phyloP scores from a whole-genome alignment of 176 grass and related monocot species.

The Raddia guianensis region DNA sequence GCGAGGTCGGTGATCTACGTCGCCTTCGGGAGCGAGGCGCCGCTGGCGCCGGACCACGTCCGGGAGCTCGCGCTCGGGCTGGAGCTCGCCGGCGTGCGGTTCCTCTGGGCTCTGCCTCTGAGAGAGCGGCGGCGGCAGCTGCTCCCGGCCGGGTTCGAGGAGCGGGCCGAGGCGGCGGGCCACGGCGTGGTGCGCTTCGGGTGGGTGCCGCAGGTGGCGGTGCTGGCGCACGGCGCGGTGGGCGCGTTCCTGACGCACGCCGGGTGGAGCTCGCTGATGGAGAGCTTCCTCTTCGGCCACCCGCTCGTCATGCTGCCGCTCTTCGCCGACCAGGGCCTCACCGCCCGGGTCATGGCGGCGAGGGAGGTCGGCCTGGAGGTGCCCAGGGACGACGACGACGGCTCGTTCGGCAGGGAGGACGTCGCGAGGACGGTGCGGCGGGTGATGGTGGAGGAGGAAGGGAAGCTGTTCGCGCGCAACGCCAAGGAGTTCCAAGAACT shows the following conservation, averaged over 20 bases:
- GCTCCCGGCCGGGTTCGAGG: constrained; percentile 35
- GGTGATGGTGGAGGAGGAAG: constrained; percentile 54
- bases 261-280: constrained; percentile 43
- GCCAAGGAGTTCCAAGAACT: not conserved
- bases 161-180: not conserved
- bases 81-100: constrained; percentile 8
- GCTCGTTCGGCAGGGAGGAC: constrained; percentile 14
- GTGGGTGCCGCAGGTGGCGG: constrained; percentile 51
- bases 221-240: constrained; percentile 37
- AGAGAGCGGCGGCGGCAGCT: not conserved
- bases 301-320: constrained; percentile 45
- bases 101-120: constrained; percentile 17
- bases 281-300: constrained; percentile 42
- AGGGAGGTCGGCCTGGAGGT: constrained; percentile 42
- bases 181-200: constrained; percentile 6
- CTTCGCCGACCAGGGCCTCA: constrained; percentile 30
- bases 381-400: constrained; percentile 14
- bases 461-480: constrained; percentile 23
- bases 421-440: constrained; percentile 30
- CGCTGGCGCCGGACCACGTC: not conserved
- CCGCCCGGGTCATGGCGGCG: not conserved
- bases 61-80: constrained; percentile 11
- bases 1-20: constrained; percentile 1
- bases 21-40: constrained; percentile 15
- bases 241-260: constrained; percentile 50